phyloP scores from a whole-genome alignment of 2,329 filamentous ascomycete genomes.

The Boeremia exigua region DNA sequence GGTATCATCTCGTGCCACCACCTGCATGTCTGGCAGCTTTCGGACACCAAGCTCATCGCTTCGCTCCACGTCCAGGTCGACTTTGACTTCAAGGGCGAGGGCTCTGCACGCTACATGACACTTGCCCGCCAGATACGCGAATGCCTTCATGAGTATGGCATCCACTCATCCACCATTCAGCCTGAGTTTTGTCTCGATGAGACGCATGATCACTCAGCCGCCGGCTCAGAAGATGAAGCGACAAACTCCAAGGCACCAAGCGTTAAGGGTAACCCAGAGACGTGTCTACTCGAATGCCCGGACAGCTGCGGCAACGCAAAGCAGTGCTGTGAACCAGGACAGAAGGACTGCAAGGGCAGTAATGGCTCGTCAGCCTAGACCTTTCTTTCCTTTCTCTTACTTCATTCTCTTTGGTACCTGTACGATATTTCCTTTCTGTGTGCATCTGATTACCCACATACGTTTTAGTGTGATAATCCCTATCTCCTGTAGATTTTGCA shows the following conservation, averaged over 20 bases:
- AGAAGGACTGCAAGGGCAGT: constrained; percentile 29
- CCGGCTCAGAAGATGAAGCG: constrained; percentile 40
- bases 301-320: constrained; percentile 51
- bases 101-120: constrained; percentile 83
- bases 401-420: constrained; percentile 4
- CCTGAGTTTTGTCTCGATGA: constrained; percentile 72
- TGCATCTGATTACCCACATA: background rate
- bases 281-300: constrained; percentile 52
- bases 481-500: constrained; percentile 5
- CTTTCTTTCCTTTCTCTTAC: background rate
- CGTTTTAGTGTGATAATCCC: constrained; percentile 1
- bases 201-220: constrained; percentile 51
- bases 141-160: constrained; percentile 93
- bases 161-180: constrained; percentile 96
- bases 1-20: constrained; percentile 93
- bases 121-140: constrained; percentile 81
- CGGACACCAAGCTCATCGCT: constrained; percentile 91
- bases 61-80: constrained; percentile 92
- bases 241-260: constrained; percentile 45
- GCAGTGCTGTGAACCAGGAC: constrained; percentile 51
- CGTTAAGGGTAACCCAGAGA: constrained; percentile 43
- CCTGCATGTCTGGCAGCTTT: constrained; percentile 96
- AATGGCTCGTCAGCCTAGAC: constrained; percentile 23
- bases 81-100: constrained; percentile 85
- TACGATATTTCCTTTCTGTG: constrained; percentile 14